Percentiles rank a stretch among this genome's conserved stretches.
These are phyloP conservation scores for Boletus semigastroideus DNA, from an alignment of 1,284 basidiomycete species.

Conservation along the genomic window DNA sequence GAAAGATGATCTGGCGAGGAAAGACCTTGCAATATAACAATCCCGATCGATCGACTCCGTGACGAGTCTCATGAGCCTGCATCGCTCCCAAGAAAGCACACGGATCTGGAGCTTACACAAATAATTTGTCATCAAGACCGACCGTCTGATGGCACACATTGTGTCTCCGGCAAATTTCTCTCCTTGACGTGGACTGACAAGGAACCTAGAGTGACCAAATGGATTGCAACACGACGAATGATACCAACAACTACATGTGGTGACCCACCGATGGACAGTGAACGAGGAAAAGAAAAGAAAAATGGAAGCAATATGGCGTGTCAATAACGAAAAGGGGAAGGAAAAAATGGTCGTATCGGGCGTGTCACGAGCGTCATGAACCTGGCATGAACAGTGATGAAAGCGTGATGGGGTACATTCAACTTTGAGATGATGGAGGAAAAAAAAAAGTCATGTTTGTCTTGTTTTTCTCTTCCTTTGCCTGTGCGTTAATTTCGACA, in stretches of 20 bases:
- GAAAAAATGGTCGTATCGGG: slow-evolving; percentile 14
- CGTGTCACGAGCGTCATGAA: slow-evolving; percentile 25
- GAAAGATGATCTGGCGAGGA: no score
- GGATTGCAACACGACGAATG: slow-evolving; percentile 19
- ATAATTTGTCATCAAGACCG: no score
- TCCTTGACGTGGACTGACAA: neutral
- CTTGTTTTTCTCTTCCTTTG: slow-evolving; percentile 7
- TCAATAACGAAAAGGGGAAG: slow-evolving; percentile 9
- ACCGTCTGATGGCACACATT: no score
- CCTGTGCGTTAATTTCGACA: neutral
- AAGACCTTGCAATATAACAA: no score
- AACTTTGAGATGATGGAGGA: neutral
- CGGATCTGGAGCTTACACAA: no score
- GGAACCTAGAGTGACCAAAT: slow-evolving; percentile 1
- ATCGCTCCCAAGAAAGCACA: no score
- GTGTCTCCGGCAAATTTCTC: no score
- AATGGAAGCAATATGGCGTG: slow-evolving; percentile 9
- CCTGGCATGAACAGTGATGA: slow-evolving; percentile 25
- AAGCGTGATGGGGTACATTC: neutral
- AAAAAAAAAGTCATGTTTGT: slow-evolving; percentile 6
- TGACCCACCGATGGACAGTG: slow-evolving; percentile 7
- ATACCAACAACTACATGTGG: slow-evolving; percentile 28
- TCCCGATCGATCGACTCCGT: no score
- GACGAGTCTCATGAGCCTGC: no score
- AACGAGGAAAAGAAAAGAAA: neutral